These are phyloP conservation scores for Atkinsonella hypoxylon DNA, from an alignment of 2,329 filamentous ascomycete genomes.

Conservation along the genomic window DNA sequence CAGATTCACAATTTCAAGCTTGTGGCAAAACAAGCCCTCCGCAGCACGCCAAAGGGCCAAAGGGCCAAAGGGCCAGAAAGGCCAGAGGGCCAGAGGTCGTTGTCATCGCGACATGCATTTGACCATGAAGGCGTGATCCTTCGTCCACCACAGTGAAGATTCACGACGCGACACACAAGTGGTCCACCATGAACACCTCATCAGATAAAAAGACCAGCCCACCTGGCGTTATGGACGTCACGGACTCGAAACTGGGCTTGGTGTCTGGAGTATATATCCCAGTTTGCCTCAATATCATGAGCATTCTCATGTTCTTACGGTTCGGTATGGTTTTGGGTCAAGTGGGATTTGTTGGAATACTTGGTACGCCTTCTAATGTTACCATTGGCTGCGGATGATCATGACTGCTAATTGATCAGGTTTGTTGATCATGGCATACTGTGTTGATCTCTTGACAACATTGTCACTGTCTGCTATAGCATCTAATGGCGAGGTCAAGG, in stretches of 20 bases:
- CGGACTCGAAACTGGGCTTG: constrained; percentile 55
- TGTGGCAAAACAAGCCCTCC: no score
- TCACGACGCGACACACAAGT: neutral
- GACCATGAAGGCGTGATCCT: neutral
- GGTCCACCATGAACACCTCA: constrained; percentile 7
- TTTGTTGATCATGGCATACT: constrained; percentile 63
- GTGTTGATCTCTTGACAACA: constrained; percentile 72
- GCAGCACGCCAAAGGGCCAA: no score
- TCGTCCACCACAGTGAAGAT: no score
- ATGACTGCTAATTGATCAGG: constrained; percentile 28
- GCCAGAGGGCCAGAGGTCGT: no score
- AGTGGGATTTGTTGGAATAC: constrained; percentile 65
- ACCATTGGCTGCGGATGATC: neutral
- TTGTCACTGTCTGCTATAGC: constrained; percentile 82
- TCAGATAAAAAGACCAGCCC: constrained; percentile 7
- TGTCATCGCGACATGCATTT: neutral
- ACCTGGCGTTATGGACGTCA: constrained; percentile 21
- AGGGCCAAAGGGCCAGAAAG: no score
- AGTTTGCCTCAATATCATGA: constrained; percentile 78
- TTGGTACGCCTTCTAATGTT: constrained; percentile 40
- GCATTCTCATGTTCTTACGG: constrained; percentile 84
- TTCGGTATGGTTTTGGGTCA: constrained; percentile 80
- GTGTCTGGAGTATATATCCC: constrained; percentile 77
- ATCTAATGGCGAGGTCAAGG: constrained; percentile 79
- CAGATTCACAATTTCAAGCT: no score